These are phyloP conservation scores for Ogataea salicorniae DNA, from an alignment of 805 yeast species.

Conservation along the genomic window DNA sequence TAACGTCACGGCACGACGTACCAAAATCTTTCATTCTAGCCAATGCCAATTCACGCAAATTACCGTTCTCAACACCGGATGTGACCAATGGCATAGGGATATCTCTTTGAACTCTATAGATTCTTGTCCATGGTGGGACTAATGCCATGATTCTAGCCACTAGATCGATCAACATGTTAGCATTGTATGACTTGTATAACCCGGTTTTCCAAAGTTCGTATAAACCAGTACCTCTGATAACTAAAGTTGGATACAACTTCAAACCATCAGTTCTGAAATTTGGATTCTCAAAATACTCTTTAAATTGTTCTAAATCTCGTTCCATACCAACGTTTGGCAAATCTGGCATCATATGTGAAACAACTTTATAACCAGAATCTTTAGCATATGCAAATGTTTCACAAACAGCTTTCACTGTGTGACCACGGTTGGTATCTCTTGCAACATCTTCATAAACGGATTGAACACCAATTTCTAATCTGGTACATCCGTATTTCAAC, in stretches of 20 bases:
- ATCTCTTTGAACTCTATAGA: constrained; percentile 96
- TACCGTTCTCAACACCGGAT: constrained; percentile 97
- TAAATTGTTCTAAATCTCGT: constrained; percentile 91
- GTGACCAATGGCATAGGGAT: constrained; percentile 98
- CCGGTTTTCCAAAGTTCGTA: constrained; percentile 98
- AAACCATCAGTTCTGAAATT: constrained; percentile 96
- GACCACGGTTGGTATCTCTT: constrained; percentile 96
- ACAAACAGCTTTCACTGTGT: constrained; percentile 92
- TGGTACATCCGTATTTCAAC: constrained; percentile 94
- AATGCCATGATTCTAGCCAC: constrained; percentile 94
- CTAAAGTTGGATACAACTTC: constrained; percentile 92
- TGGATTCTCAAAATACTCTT: constrained; percentile 95
- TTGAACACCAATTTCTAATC: constrained; percentile 96
- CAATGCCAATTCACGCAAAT: constrained; percentile 87
- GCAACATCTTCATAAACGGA: constrained; percentile 98
- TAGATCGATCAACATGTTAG: constrained; percentile 87
- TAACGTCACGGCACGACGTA: constrained; percentile 89
- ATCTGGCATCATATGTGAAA: constrained; percentile 99
- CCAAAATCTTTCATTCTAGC: constrained; percentile 99
- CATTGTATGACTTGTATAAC: constrained; percentile 87
- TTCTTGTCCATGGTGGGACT: constrained; percentile 99
- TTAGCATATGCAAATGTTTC: constrained; percentile 95
- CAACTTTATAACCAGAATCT: constrained; percentile 97
- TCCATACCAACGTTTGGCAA: constrained; percentile 98
- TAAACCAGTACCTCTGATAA: constrained; percentile 94